phyloP scores from a whole-genome alignment of 2,329 filamentous ascomycete genomes.

The Colletotrichum shisoi region DNA sequence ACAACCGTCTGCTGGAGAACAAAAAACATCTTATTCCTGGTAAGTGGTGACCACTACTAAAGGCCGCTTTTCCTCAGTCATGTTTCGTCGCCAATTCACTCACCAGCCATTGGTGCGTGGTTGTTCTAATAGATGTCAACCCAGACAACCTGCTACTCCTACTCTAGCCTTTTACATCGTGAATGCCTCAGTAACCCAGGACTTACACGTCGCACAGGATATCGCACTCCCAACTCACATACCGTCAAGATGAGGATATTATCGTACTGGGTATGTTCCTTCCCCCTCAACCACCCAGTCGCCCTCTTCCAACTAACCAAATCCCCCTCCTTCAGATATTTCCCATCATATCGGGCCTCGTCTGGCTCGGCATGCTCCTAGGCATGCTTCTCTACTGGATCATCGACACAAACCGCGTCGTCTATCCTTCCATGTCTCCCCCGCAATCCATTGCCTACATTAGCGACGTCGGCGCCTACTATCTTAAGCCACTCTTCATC shows the following conservation, averaged over 20 bases:
- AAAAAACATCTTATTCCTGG: conserved; percentile 6
- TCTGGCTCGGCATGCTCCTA: conserved; percentile 73
- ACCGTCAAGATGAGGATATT: conserved; percentile 39
- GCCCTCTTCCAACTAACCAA: conserved; percentile 13
- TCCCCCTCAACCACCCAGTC: background rate
- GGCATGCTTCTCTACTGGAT: conserved; percentile 76
- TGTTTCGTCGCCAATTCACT: conserved; percentile 15
- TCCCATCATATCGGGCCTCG: conserved; percentile 71
- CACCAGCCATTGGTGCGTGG: background rate
- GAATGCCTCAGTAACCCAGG: background rate
- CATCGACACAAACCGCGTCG: conserved; percentile 59
- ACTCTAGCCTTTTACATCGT: background rate
- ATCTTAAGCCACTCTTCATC: conserved; percentile 81
- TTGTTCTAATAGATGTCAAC: background rate
- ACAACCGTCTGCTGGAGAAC: background rate
- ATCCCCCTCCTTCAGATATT: conserved; percentile 59
- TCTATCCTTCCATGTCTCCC: conserved; percentile 67
- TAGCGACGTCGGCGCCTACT: conserved; percentile 68
- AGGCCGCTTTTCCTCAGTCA: conserved; percentile 12
- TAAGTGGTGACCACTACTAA: conserved; percentile 14
- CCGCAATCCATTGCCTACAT: conserved; percentile 74
- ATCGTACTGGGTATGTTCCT: conserved; percentile 50
- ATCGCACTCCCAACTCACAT: background rate
- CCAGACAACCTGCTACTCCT: background rate
- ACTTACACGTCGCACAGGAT: conserved; percentile 10